Conservation (phyloP, 768 basidiomycete genomes). For the Serendipita sp. region DNA sequence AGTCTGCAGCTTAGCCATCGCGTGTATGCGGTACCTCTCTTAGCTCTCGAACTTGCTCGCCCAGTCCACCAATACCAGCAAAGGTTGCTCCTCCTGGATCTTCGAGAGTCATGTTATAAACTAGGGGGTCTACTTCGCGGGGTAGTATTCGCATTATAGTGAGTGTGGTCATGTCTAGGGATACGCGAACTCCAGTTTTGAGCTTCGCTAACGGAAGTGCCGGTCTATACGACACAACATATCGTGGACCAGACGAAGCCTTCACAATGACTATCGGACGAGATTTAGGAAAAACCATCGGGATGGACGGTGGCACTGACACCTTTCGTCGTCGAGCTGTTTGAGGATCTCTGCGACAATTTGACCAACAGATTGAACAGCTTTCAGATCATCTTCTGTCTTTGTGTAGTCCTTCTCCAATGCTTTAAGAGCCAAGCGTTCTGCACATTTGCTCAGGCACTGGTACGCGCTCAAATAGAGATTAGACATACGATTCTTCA, state of each 20-base stretch:
- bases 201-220: constrained; percentile 82
- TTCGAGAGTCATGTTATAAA: constrained; percentile 99
- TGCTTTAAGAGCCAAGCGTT: constrained; percentile 80
- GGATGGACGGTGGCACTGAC: constrained; percentile 30
- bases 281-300: too few species aligned
- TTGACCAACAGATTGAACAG: constrained; percentile 95
- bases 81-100: constrained; percentile 92
- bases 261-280: constrained; percentile 72
- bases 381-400: constrained; percentile 98
- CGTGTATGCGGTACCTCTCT: constrained; percentile 47
- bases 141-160: constrained; percentile 98
- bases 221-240: constrained; percentile 93
- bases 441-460: constrained; percentile 24
- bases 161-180: constrained; percentile 96
- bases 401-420: constrained; percentile 80
- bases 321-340: constrained; percentile 93
- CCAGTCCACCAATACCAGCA: constrained; percentile 89
- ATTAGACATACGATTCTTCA: constrained; percentile 66
- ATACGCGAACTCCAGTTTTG: constrained; percentile 86
- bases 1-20: neutral
- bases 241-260: constrained; percentile 93
- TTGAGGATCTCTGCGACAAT: constrained; percentile 99
- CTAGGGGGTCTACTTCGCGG: constrained; percentile 90
- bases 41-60: constrained; percentile 91
- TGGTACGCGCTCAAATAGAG: neutral